Evolutionary conservation across 768 basidiomycete genomes (phyloP).

Genomic region (Cyclocybe cylindracea): DNA sequence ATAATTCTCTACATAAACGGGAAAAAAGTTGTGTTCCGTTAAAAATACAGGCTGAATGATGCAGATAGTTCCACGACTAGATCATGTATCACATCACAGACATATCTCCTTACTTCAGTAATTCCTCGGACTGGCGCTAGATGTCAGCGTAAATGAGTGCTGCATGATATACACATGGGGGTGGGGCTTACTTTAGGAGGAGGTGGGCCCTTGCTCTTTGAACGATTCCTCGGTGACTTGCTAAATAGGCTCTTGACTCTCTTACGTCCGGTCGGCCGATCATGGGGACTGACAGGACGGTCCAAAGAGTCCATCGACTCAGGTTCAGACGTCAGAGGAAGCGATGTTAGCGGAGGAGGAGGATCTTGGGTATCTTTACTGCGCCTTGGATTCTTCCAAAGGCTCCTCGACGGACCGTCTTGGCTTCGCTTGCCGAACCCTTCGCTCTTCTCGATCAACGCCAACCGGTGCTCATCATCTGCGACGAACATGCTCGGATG

Average conservation of each 20-base stretch:
- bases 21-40: too few species aligned
- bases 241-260: conserved; percentile 35
- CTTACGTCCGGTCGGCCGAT: conserved; percentile 20
- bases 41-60: too few species aligned
- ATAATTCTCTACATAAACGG: too few species aligned
- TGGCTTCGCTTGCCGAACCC: conserved; percentile 5
- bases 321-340: conserved; percentile 42
- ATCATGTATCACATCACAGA: not conserved
- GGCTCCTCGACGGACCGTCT: conserved; percentile 14
- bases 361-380: not conserved
- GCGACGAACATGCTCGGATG: conserved; percentile 28
- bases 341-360: conserved; percentile 19
- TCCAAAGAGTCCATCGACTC: conserved; percentile 28
- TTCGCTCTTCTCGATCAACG: conserved; percentile 4
- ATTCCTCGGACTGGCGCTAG: conserved; percentile 15
- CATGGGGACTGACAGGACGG: conserved; percentile 12
- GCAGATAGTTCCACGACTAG: too few species aligned
- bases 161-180: too few species aligned
- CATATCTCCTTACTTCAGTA: not conserved
- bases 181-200: conserved; percentile 9
- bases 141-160: too few species aligned
- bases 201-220: conserved; percentile 19
- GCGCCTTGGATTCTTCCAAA: conserved; percentile 14
- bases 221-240: conserved; percentile 20
- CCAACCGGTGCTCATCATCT: conserved; percentile 27